phyloP scores from a whole-genome alignment of 2,329 filamentous ascomycete genomes.

The Monosporascus sp. region DNA sequence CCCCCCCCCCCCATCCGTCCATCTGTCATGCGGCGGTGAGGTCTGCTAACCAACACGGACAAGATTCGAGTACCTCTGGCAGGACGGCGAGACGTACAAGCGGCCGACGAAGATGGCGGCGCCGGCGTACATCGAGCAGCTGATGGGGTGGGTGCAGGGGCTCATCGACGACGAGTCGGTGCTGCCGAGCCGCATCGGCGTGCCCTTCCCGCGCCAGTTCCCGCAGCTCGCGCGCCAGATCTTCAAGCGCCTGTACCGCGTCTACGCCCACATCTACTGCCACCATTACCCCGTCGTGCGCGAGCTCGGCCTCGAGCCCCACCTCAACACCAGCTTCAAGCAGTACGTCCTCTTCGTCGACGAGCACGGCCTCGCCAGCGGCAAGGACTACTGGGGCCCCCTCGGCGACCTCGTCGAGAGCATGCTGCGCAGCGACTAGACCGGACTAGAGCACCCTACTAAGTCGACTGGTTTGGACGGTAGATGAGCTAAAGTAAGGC shows the following conservation, averaged over 20 bases:
- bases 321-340: constrained; percentile 99
- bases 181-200: constrained; percentile 91
- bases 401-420: constrained; percentile 94
- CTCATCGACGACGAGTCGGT: constrained; percentile 94
- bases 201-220: constrained; percentile 93
- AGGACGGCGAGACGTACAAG: constrained; percentile 90
- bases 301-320: constrained; percentile 89
- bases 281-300: constrained; percentile 98
- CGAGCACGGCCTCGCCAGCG: constrained; percentile 86
- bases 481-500: no score
- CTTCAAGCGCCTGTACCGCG: constrained; percentile 97
- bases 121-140: constrained; percentile 93
- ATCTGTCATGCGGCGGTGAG: no score
- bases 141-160: constrained; percentile 94
- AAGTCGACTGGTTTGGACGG: no score
- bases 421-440: constrained; percentile 86
- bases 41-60: no score
- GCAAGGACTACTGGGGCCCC: constrained; percentile 96
- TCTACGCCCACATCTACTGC: constrained; percentile 99
- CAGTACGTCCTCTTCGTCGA: constrained; percentile 99
- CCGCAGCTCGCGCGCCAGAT: constrained; percentile 84
- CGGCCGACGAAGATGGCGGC: constrained; percentile 97
- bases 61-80: constrained; percentile 98
- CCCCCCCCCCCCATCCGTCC: no score
- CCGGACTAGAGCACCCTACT: no score